Base-by-base conservation (phyloP, 1,284 basidiomycete species). In the Somion occarium region DNA sequence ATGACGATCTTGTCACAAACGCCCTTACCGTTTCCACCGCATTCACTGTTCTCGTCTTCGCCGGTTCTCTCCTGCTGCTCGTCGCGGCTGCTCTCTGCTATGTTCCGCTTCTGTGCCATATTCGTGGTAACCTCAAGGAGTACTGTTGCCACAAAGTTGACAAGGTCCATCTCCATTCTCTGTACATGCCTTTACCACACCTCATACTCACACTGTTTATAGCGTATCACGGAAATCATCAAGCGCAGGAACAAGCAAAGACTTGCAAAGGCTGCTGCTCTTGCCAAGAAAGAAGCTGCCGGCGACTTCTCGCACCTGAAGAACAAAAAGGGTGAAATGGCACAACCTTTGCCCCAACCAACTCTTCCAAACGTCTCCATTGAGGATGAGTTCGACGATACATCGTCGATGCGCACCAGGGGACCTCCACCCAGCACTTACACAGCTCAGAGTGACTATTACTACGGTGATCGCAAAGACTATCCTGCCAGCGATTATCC, bases 101-200 rank as follows among this genome's bases (percentile, higher is more conserved):
- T 63, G 77, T 98, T 52, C 97, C 96, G 20, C 77, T 98, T 41
- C 77, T 99, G 20, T 90, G 88, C 67, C 93, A 97, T 68, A 98
- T 99, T 62, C 91, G 92, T 65, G 94, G 94, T 30, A 98, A 98
- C 69, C 73, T 98, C 50, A 96, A 96, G 85, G 96, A 98, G 79
- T 98, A 97, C 71, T 93, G 92, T 69, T 98, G 95, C 70, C 93
- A 98, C 75, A 98, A 98, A 73, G 93, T 98, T 50, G 96, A 98
- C 74, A 98, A 97, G 82, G 88, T 90, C 64, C 57, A 61, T 53
- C 41, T 46, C 15, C 5, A 44, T 18, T 13, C 43, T 44, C 15
- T 41, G 44, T 39, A 53, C 12, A 22, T 51, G 37, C n/a, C 5
- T 55, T 43, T 24, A 7, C 42, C 24, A 3, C 19, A 44, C 26